A percentile compares a stretch with the other conserved stretches of the same genome.
phyloP scores from a whole-genome alignment of 2,329 filamentous ascomycete species.

The Sarocladiaceae sp. region DNA sequence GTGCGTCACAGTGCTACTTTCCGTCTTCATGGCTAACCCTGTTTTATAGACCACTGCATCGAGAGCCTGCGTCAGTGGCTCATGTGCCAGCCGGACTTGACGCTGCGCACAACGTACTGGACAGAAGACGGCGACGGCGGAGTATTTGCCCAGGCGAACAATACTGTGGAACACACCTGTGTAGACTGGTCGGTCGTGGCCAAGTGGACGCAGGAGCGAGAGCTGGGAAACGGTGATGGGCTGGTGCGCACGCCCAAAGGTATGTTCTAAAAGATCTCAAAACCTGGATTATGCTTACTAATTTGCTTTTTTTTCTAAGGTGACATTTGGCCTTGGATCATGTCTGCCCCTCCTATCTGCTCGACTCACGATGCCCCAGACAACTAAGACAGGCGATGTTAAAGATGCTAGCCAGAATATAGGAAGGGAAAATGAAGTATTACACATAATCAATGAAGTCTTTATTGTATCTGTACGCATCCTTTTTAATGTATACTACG shows the following conservation, averaged over 20 bases:
- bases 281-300: background rate
- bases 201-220: background rate
- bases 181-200: background rate
- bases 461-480: background rate
- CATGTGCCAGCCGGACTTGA: background rate
- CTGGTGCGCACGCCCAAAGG: background rate
- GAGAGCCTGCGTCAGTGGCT: background rate
- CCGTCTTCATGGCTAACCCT: background rate
- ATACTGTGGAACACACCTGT: background rate
- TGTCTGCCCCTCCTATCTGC: background rate
- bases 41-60: background rate
- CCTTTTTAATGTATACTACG: background rate
- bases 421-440: background rate
- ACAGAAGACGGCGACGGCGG: background rate
- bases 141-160: background rate
- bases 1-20: background rate
- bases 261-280: background rate
- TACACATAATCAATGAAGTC: background rate
- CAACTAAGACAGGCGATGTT: background rate
- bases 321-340: background rate
- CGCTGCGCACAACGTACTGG: background rate
- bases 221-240: background rate
- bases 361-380: background rate
- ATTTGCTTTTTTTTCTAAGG: background rate
- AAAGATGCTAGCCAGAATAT: background rate